Evolutionary conservation across 2,329 filamentous ascomycete genomes (phyloP), one percentile per base, ranked within the genome.

Genomic region (Aspergillus luchuensis): DNA sequence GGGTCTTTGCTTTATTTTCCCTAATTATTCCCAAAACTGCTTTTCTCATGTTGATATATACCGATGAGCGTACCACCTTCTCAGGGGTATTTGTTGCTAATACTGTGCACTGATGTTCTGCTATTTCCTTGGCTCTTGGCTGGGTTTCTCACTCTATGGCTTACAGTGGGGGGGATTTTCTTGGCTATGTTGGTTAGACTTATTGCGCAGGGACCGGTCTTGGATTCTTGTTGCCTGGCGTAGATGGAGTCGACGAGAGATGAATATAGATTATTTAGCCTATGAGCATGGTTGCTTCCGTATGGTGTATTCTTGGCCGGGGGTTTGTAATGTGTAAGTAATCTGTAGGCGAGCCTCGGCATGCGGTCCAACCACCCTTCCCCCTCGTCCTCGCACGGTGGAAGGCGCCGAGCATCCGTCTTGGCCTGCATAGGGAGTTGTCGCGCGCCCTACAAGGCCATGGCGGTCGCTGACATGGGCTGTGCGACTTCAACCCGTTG

Each of bases 41-140:
- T 50, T 28, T 49, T 11, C 25, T 50, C 15, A 6, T 50, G 25
- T 33, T 50, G n/a, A 30, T 45, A 56, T 47, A 56, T 23, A 56
- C 53, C 53, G 53, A 56, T 47, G 53, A 56, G 39, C 53, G 53
- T 30, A 45, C 53, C 53, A 17, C 17, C 53, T 41, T 39, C 11
- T 17, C 25, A 21, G 39, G 53, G 53, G 39, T 56, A 45, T 30
- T 54, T 43, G 39, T 11, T 54, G 41, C 13, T 56, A 56, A 56
- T 56, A 50, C 15, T 45, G 17, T 45, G 33, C 33, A 36, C 41
- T 10, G 25, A 50, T 50, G 47, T 50, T 50, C 28, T 30, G 47
- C n/a, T 50, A 50, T 30, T 30, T 28, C 47, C 47, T 50, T 50
- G 15, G 15, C 21, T 49, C 15, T 11, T 28, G 47, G 47, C 23